These are phyloP conservation scores for Senecio squalidus DNA, from an alignment of 140 eudicot species.

Conservation along the genomic window DNA sequence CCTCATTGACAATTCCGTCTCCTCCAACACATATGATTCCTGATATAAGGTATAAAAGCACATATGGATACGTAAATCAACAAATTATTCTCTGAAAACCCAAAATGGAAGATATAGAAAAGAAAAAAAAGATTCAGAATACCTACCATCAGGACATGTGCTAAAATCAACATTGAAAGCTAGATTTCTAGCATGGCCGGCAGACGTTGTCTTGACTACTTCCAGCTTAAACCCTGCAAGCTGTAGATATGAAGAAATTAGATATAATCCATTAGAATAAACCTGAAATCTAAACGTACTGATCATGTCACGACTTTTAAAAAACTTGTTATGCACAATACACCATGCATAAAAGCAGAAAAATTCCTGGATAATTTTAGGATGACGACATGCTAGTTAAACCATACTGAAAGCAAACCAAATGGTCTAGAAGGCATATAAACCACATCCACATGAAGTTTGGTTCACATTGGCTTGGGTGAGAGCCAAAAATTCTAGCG, in stretches of 20 bases:
- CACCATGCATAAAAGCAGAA: slow-evolving; percentile 5
- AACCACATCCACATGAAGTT: no score
- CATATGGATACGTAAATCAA: slow-evolving; percentile 18
- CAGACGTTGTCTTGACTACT: slow-evolving; percentile 92
- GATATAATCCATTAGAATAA: background rate
- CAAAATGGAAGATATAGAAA: background rate
- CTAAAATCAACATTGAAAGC: slow-evolving; percentile 82
- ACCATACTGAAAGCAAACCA: background rate
- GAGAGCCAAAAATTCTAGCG: no score
- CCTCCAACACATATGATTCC: slow-evolving; percentile 99
- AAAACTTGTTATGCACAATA: slow-evolving; percentile 7
- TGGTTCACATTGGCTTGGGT: no score
- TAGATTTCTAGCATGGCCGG: slow-evolving; percentile 95
- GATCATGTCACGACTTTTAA: background rate
- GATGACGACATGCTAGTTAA: background rate
- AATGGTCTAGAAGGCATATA: background rate
- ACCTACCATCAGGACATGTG: slow-evolving; percentile 93
- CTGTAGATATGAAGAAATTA: slow-evolving; percentile 32
- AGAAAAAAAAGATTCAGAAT: background rate
- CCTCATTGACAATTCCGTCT: slow-evolving; percentile 98
- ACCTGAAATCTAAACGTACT: background rate
- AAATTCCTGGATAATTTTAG: background rate
- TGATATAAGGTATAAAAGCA: slow-evolving; percentile 24
- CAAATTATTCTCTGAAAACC: slow-evolving; percentile 6
- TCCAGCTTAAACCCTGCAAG: slow-evolving; percentile 95